Evolutionary conservation across 2,329 filamentous ascomycete species (phyloP), one percentile per base, ranked within the genome.

Genomic region (Ceratocystis diversiconidia): DNA sequence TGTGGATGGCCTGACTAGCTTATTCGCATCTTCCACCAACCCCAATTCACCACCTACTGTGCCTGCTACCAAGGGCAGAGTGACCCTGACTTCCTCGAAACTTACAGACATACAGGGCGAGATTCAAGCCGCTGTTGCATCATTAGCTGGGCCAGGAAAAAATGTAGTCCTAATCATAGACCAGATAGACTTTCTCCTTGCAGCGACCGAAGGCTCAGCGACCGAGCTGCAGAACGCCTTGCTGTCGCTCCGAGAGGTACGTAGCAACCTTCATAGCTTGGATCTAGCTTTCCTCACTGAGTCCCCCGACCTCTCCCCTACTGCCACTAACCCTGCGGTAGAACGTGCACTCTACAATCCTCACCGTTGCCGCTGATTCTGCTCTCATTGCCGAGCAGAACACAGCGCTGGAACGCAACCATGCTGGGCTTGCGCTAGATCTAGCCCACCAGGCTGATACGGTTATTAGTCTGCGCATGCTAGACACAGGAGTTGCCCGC

Each of bases 401-500:
- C 19, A 89, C 88, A 10, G 80, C 82, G 1, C 74, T 95, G 52
- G 89, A 94, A 73, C 82, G 79, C 61, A 82, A 86, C 67, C 85
- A 90, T 70, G 83, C 88, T 1, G 80, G 85, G n/a, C 82, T 96
- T 67, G 76, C 88, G 22, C 78, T 91, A 44, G 82, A 82, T 5
- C 75, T 87, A 69, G 88, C 87, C n/a, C 90, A 96, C 73, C 81
- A 84, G 70, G 89, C 91, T 7, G 76, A 82, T n/a, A 78, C 82
- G 68, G 80, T 92, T 2, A 75, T 95, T 70, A 84, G 88, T 68
- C 76, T 94, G 66, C 80, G 92, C 63, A 80, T 86, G 71, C 75
- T 97, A 68, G 91, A 95, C 72, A 95, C 91, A 0, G 92, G 92
- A 0, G 85, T 86, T n/a, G 92, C 92, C 68, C 86, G 82, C 73